phyloP scores from a whole-genome alignment of 2,329 filamentous ascomycete species.

The Colletotrichum salicis region DNA sequence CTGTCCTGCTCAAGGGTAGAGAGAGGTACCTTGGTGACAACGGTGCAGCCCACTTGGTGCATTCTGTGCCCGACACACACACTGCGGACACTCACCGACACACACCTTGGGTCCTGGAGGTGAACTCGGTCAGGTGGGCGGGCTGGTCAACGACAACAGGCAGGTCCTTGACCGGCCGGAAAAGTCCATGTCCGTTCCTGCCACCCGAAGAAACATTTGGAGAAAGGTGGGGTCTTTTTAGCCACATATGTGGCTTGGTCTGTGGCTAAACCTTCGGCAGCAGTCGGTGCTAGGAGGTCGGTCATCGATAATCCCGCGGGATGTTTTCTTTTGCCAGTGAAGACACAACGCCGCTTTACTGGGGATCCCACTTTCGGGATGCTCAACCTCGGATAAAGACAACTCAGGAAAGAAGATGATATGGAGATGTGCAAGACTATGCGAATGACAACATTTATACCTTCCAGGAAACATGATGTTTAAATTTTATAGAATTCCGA shows the following conservation, averaged over 20 bases:
- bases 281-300: conserved; percentile 23
- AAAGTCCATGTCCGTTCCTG: neutral
- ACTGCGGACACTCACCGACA: neutral
- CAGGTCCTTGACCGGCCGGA: neutral
- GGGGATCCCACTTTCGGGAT: conserved; percentile 4
- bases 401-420: neutral
- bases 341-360: conserved; percentile 11
- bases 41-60: conserved; percentile 13
- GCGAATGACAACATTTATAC: fast-evolving
- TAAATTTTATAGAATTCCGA: neutral
- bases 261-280: conserved; percentile 21
- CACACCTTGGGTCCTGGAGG: neutral
- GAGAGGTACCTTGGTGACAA: neutral
- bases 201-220: neutral
- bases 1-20: no score
- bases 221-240: neutral
- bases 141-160: no score
- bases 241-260: neutral
- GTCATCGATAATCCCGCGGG: conserved; percentile 26
- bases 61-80: neutral
- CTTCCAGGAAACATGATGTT: neutral
- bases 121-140: neutral
- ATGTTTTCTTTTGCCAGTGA: conserved; percentile 16
- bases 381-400: conserved; percentile 8
- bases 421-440: neutral